Evolutionary conservation across 495 filamentous ascomycete species (phyloP).

Genomic region (Aspergillus leporis): DNA sequence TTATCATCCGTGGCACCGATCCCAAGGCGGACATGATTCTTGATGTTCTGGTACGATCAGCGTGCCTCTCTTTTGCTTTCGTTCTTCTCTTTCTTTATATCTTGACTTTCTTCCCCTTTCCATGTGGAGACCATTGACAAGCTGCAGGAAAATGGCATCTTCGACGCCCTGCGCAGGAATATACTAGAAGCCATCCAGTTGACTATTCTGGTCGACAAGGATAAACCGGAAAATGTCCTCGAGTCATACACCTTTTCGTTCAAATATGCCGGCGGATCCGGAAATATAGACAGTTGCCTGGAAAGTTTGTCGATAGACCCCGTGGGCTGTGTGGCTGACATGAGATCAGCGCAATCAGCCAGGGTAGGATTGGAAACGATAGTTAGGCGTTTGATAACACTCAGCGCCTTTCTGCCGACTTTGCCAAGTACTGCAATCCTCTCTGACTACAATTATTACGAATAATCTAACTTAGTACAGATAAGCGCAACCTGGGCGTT

Average conservation of each 20-base stretch:
- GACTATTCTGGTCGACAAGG: slow-evolving; percentile 42
- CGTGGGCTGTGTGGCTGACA: slow-evolving; percentile 31
- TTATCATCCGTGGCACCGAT: slow-evolving; percentile 34
- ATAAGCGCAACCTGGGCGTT: slow-evolving; percentile 40
- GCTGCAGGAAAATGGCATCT: slow-evolving; percentile 47
- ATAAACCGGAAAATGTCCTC: slow-evolving; percentile 37
- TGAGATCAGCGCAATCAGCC: slow-evolving; percentile 36
- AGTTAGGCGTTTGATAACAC: slow-evolving; percentile 36
- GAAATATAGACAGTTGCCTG: slow-evolving; percentile 24
- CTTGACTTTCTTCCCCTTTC: neutral
- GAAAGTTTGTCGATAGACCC: slow-evolving; percentile 37
- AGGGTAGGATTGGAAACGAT: slow-evolving; percentile 38
- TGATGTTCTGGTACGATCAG: slow-evolving; percentile 39
- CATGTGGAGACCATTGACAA: slow-evolving; percentile 7
- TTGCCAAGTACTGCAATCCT: slow-evolving; percentile 40
- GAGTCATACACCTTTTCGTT: slow-evolving; percentile 56
- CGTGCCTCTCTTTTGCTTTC: neutral
- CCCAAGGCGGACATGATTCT: slow-evolving; percentile 43
- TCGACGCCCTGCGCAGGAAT: slow-evolving; percentile 41
- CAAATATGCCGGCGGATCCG: slow-evolving; percentile 33
- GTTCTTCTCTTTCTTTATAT: neutral
- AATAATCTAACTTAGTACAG: slow-evolving; percentile 20
- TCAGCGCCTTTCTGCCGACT: slow-evolving; percentile 39
- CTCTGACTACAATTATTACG: neutral
- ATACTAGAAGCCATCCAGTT: slow-evolving; percentile 47